Conservation (phyloP, 768 basidiomycete species). For the Collybia sp. region DNA sequence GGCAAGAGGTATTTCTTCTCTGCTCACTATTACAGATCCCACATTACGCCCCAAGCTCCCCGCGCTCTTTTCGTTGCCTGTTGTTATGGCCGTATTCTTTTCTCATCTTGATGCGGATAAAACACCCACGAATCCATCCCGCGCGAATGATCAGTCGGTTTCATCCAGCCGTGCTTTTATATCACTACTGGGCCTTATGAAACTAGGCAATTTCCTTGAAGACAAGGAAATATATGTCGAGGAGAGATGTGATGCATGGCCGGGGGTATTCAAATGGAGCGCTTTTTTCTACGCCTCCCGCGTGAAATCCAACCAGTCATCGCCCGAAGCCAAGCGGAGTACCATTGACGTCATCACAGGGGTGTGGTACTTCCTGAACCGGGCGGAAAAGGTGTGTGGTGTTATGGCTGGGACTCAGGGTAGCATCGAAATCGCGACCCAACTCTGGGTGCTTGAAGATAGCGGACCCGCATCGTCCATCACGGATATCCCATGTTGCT, state of each 20-base stretch:
- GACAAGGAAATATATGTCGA: constrained; percentile 14
- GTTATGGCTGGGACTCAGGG: constrained; percentile 24
- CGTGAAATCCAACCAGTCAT: constrained; percentile 11
- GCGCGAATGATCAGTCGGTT: constrained; percentile 10
- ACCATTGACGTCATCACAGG: constrained; percentile 24
- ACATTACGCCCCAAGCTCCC: constrained; percentile 6
- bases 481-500: constrained; percentile 18
- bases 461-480: constrained; percentile 10
- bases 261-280: constrained; percentile 31
- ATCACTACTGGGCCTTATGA: constrained; percentile 26
- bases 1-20: constrained; percentile 13
- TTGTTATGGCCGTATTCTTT: constrained; percentile 21
- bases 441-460: constrained; percentile 28
- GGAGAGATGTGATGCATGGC: constrained; percentile 24
- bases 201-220: constrained; percentile 18
- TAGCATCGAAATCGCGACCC: constrained; percentile 27
- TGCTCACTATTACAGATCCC: background rate
- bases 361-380: constrained; percentile 21
- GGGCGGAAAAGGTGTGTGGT: constrained; percentile 19
- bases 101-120: constrained; percentile 17
- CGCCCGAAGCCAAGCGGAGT: constrained; percentile 10
- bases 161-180: constrained; percentile 22
- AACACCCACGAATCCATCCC: constrained; percentile 10
- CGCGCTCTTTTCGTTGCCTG: constrained; percentile 4
- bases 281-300: constrained; percentile 23